Base-by-base conservation (phyloP, 805 yeast species). In the Saccharomycopsis vini region DNA sequence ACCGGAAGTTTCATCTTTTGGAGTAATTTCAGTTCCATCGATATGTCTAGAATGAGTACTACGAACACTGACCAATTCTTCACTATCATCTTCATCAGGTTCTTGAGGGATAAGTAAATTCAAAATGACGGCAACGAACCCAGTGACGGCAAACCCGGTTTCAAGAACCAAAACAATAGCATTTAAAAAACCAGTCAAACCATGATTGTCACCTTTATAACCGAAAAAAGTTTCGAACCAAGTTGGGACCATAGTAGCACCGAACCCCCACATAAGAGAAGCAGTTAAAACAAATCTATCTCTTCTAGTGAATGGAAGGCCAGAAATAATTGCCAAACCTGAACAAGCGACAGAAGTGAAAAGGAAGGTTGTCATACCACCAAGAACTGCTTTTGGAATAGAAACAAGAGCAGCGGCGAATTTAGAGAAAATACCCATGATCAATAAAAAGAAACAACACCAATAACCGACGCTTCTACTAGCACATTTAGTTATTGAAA, bases 401-500 rank as follows among this genome's bases (percentile, higher is more conserved):
- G 94, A 72, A 23, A 81, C 86, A 47, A 88, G 69, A n/a, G 95
- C 88, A 40, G 92, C 94, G 31, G 89, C 88, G 59, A 85, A 85
- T 62, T 85, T 84, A 47, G 94, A 72, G 59, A 88, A 83, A 34
- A 88, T 63, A 33, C 97, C 97, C 95, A 88, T 86, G 48, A 88
- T 61, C 44, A 88, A 57, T 52, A 88, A 66, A 69, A 83, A 85
- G 67, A 85, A 75, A 51, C 85, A 81, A 64, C 84, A 75, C 76
- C 85, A 81, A 61, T 77, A 79, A 32, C 92, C 97, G 26, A 75
- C 84, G 40, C 72, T 68, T 65, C 94, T 74, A 55, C 85, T 79
- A 39, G 95, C 96, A 65, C 95, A 87, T 61, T 85, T 86, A 39
- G 96, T 89, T 60, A 89, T 72, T 34, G 95, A 80, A 52, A 88